Conservation (phyloP, 164 flowering plant species). For the Santalum album region DNA sequence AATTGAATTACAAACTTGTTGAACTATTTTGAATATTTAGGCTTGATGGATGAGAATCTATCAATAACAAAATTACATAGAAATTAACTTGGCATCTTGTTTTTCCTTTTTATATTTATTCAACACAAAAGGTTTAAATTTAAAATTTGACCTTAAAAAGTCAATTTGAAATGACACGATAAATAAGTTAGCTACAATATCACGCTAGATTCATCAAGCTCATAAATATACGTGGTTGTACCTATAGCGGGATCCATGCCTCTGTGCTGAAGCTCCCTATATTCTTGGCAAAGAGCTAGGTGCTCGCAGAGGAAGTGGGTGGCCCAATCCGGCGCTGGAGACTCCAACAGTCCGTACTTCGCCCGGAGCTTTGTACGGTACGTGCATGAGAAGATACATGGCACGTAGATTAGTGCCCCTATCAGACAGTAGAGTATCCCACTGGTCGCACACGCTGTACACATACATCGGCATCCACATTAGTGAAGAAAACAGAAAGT, state of each 20-base stretch:
- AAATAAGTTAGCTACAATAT: no score
- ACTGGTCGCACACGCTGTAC: conserved; percentile 28
- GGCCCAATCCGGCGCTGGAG: conserved; percentile 29
- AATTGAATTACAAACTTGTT: no score
- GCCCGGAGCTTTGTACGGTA: conserved; percentile 28
- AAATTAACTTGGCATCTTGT: no score
- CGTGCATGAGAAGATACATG: conserved; percentile 28
- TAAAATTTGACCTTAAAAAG: no score
- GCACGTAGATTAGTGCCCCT: conserved; percentile 9
- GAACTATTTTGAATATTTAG: no score
- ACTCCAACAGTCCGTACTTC: conserved; percentile 21
- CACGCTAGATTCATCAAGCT: no score
- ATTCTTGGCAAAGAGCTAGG: conserved; percentile 39
- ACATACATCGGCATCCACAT: conserved; percentile 7
- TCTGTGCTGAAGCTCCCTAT: conserved; percentile 27
- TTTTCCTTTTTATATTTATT: no score
- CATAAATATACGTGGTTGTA: no score
- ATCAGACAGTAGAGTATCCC: conserved; percentile 19
- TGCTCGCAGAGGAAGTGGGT: conserved; percentile 27
- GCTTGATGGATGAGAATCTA: no score
- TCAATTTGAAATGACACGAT: no score
- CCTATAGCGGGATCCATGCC: conserved; percentile 35
- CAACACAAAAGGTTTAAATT: no score
- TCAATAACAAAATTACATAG: no score
- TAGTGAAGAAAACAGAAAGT: conserved; percentile 19